phyloP scores from a whole-genome alignment of 371 early-diverging fungal species.

The Amoeboaphelidium protococcarum region DNA sequence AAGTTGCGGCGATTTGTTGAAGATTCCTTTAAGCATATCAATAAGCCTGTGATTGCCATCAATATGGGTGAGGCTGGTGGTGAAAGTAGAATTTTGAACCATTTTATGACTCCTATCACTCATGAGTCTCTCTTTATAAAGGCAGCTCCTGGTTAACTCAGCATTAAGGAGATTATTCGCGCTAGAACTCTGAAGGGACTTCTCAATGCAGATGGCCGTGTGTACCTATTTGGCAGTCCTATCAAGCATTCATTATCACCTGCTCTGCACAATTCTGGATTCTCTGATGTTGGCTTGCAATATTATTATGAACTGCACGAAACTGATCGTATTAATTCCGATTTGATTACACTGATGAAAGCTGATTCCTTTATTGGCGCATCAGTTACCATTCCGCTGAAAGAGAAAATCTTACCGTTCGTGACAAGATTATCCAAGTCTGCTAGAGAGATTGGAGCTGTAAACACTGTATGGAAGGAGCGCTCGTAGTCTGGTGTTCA shows the following conservation, averaged over 20 bases:
- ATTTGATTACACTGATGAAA: not conserved
- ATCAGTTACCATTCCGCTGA: conserved; percentile 81
- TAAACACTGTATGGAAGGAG: conserved; percentile 42
- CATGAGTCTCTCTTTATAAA: conserved; percentile 43
- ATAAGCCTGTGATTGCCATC: conserved; percentile 55
- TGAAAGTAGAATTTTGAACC: conserved; percentile 58
- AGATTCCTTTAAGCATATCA: conserved; percentile 2
- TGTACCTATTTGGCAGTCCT: conserved; percentile 72
- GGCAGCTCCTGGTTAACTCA: conserved; percentile 86
- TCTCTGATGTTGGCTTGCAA: conserved; percentile 40
- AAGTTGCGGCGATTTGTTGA: not conserved
- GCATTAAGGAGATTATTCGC: conserved; percentile 45
- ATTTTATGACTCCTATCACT: conserved; percentile 69
- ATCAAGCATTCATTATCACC: conserved; percentile 73
- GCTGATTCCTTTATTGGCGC: conserved; percentile 53
- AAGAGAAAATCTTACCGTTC: conserved; percentile 39
- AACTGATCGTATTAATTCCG: conserved; percentile 19
- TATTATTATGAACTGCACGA: conserved; percentile 43
- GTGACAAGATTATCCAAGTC: conserved; percentile 37
- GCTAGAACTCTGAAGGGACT: conserved; percentile 30
- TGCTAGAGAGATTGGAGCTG: conserved; percentile 63
- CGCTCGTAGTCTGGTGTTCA: too few relatives aligned
- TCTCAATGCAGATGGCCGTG: too few relatives aligned
- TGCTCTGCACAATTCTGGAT: conserved; percentile 69
- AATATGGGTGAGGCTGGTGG: conserved; percentile 80